Evolutionary conservation across 768 basidiomycete genomes (phyloP).

Genomic region (Rhodotorula diobovata): DNA sequence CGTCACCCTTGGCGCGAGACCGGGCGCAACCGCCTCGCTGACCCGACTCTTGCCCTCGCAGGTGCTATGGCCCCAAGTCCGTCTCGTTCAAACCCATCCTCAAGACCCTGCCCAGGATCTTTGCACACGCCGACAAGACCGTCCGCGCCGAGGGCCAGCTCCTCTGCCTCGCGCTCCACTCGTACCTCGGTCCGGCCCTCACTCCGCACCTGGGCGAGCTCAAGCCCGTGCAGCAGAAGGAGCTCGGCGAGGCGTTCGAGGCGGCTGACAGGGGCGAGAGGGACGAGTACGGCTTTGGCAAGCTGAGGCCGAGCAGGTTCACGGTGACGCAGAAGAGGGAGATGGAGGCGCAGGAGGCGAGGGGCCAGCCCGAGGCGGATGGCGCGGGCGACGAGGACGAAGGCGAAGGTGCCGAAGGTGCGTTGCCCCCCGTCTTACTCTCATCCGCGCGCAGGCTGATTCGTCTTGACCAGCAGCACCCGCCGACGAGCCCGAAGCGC

Average conservation of each 20-base stretch:
- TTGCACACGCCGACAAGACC: constrained; percentile 87
- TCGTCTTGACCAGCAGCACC: constrained; percentile 34
- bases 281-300: constrained; percentile 76
- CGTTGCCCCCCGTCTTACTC: not conserved
- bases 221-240: constrained; percentile 95
- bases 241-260: constrained; percentile 82
- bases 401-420: constrained; percentile 1
- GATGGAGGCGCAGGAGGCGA: constrained; percentile 47
- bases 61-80: constrained; percentile 72
- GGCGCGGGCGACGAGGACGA: constrained; percentile 47
- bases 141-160: constrained; percentile 86
- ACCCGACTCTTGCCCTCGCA: constrained; percentile 45
- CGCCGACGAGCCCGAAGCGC: constrained; percentile 11
- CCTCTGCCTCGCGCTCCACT: constrained; percentile 72
- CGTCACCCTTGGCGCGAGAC: constrained; percentile 43
- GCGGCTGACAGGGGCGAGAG: constrained; percentile 65
- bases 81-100: constrained; percentile 72
- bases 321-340: constrained; percentile 75
- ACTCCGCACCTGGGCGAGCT: constrained; percentile 80
- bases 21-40: not conserved
- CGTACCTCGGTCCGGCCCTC: constrained; percentile 76
- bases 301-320: constrained; percentile 60
- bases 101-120: constrained; percentile 84
- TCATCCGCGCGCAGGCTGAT: constrained; percentile 39
- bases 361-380: constrained; percentile 51